Base-by-base conservation (phyloP, 2,329 filamentous ascomycete species). In the Polychaeton citri region DNA sequence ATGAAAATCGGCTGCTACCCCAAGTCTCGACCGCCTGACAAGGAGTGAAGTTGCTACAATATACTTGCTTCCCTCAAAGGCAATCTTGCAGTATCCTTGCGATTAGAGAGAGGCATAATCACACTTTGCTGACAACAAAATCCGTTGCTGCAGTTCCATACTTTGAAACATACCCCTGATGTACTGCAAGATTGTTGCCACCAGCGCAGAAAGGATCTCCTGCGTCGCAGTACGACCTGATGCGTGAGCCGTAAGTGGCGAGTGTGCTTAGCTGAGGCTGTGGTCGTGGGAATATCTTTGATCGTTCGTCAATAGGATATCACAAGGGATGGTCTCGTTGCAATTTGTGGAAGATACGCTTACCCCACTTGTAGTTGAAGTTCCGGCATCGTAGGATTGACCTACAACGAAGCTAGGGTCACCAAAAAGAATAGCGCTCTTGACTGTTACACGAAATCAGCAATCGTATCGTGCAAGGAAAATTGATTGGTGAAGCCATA, bases 71-170 rank as follows among this genome's bases (percentile, higher is more conserved):
- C n/a, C n/a, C n/a, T n/a, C n/a, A n/a, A n/a, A n/a, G n/a, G n/a
- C n/a, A n/a, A n/a, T n/a, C n/a, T n/a, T n/a, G n/a, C n/a, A n/a
- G n/a, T n/a, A n/a, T n/a, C n/a, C n/a, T n/a, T n/a, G n/a, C n/a
- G n/a, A n/a, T n/a, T n/a, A n/a, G n/a, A n/a, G n/a, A n/a, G n/a
- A n/a, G n/a, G n/a, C n/a, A n/a, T n/a, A n/a, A n/a, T n/a, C n/a
- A n/a, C n/a, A 26, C 21, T 13, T 26, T 26, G 8, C 13, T 13
- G 13, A 43, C 37, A 13, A 49, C 38, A 26, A 44, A 49, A 15
- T 43, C 40, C 5, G 45, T 35, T 6, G 46, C n/a, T 21, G 38
- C 40, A 17, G 42, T 34, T 8, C 38, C 39, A 16, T 48, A 42
- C 28, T 43, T 46, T 31, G 26, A n/a, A 2, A 45, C 40, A 5